phyloP scores from a whole-genome alignment of 345 rosid species.

The Anacardium occidentale region DNA sequence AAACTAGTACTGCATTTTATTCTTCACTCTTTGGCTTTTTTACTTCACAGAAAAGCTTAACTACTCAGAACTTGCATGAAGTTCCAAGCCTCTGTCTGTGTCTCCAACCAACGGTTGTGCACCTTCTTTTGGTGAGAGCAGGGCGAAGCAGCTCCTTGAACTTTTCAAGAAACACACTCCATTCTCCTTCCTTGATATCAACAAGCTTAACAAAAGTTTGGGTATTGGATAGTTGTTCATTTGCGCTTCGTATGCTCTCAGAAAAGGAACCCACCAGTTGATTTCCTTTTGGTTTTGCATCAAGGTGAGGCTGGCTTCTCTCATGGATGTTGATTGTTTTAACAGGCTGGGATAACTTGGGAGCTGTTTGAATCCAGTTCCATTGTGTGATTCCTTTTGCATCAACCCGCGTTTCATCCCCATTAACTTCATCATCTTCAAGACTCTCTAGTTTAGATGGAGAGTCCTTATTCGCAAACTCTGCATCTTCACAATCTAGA shows the following conservation, averaged over 20 bases:
- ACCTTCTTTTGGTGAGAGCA: constrained; percentile 41
- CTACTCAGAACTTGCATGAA: constrained; percentile 62
- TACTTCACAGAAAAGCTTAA: background rate
- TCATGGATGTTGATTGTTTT: constrained; percentile 21
- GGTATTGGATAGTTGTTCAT: constrained; percentile 42
- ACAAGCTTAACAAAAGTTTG: constrained; percentile 49
- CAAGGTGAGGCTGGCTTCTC: constrained; percentile 20
- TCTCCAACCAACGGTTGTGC: constrained; percentile 37
- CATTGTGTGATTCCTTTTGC: constrained; percentile 17
- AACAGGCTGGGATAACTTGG: constrained; percentile 31
- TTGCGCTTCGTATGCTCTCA: constrained; percentile 42
- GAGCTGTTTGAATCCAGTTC: constrained; percentile 15
- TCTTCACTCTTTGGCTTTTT: background rate
- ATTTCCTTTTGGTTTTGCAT: constrained; percentile 24
- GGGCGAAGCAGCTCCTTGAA: constrained; percentile 53
- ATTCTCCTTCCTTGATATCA: constrained; percentile 48
- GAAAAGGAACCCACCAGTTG: constrained; percentile 16
- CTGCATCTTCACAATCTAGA: constrained; percentile 40
- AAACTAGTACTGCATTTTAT: background rate
- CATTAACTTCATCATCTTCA: constrained; percentile 27
- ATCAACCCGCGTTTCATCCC: constrained; percentile 1
- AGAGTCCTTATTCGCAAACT: background rate
- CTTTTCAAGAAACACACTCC: constrained; percentile 50
- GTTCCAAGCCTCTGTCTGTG: constrained; percentile 63
- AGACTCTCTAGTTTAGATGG: constrained; percentile 33